Evolutionary conservation across 768 basidiomycete genomes (phyloP).

Genomic region (Wakefieldia striispora): DNA sequence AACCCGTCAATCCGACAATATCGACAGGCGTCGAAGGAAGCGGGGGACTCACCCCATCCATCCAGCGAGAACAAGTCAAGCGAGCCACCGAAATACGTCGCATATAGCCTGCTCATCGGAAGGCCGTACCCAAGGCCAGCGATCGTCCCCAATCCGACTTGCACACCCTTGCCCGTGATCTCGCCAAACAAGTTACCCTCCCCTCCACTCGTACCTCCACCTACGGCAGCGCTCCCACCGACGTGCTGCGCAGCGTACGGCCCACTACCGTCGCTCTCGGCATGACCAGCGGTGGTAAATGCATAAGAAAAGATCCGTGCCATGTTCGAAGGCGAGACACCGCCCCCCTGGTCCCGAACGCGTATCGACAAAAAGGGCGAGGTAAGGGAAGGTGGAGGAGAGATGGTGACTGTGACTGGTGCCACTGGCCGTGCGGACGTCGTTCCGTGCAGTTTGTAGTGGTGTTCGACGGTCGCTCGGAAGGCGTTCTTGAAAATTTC

Average conservation of each 20-base stretch:
- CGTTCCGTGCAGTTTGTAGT: conserved; percentile 43
- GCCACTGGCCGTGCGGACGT: conserved; percentile 42
- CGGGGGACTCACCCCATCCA: conserved; percentile 65
- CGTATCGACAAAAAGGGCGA: conserved; percentile 66
- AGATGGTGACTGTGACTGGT: conserved; percentile 70
- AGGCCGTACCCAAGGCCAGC: conserved; percentile 87
- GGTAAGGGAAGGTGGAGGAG: conserved; percentile 44
- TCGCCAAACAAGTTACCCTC: conserved; percentile 67
- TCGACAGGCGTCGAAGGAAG: not conserved
- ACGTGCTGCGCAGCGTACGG: conserved; percentile 79
- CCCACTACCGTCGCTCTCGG: conserved; percentile 51
- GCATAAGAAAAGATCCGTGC: conserved; percentile 86
- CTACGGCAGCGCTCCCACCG: conserved; percentile 67
- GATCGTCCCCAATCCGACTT: conserved; percentile 84
- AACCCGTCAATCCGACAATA: not conserved
- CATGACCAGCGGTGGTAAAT: conserved; percentile 77
- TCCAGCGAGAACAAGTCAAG: conserved; percentile 79
- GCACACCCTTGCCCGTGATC: conserved; percentile 73
- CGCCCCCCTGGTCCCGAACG: conserved; percentile 84
- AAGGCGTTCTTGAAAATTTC: conserved; percentile 91
- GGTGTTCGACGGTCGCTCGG: conserved; percentile 82
- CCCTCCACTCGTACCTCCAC: conserved; percentile 38
- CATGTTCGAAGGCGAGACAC: conserved; percentile 73
- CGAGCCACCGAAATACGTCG: conserved; percentile 84
- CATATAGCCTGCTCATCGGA: conserved; percentile 76